Conservation (phyloP, 169 alveolate species). For the Plasmodium gallinaceum region DNA sequence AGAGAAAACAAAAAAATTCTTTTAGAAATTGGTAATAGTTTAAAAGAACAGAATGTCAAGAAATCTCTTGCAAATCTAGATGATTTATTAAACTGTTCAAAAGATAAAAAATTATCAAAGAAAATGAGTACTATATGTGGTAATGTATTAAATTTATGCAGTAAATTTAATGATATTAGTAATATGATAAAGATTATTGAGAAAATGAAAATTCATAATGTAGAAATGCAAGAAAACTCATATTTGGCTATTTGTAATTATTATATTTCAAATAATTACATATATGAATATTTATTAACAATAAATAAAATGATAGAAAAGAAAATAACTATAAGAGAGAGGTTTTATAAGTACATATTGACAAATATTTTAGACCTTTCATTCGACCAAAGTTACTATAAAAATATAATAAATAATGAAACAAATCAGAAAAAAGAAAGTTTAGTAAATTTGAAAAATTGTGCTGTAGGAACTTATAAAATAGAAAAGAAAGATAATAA, state of each 20-base stretch:
- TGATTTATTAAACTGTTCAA: neutral
- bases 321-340: conserved; percentile 50
- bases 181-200: conserved; percentile 40
- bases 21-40: conserved; percentile 70
- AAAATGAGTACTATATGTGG: conserved; percentile 71
- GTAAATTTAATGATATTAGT: conserved; percentile 54
- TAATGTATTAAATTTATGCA: conserved; percentile 56
- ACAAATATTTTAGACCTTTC: conserved; percentile 40
- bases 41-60: conserved; percentile 32
- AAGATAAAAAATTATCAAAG: conserved; percentile 40
- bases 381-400: neutral
- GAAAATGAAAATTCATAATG: conserved; percentile 44
- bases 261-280: conserved; percentile 68
- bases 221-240: conserved; percentile 70
- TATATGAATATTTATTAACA: conserved; percentile 59
- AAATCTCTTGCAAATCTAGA: conserved; percentile 30
- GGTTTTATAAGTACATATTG: conserved; percentile 53
- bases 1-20: conserved; percentile 32
- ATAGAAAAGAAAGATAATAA: neutral
- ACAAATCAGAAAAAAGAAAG: neutral
- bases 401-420: neutral
- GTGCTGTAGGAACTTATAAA: neutral
- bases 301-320: conserved; percentile 75
- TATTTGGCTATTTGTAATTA: conserved; percentile 68
- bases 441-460: neutral